A percentile compares a stretch with the other conserved stretches of the same genome.
phyloP scores from a whole-genome alignment of 192 early-diverging fungal genomes.

The Umbelopsis vinacea region DNA sequence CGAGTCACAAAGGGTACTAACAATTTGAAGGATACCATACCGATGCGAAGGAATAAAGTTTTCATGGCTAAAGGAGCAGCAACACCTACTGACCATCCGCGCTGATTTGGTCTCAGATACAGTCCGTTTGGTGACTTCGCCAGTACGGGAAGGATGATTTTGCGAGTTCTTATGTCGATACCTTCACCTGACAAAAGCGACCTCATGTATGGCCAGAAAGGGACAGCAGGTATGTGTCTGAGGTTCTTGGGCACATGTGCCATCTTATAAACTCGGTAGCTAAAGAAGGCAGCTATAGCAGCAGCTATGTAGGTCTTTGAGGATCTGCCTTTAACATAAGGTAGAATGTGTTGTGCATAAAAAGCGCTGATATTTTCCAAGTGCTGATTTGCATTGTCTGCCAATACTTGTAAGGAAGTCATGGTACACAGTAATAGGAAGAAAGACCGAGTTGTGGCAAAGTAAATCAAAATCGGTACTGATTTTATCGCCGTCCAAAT shows the following conservation, averaged over 20 bases:
- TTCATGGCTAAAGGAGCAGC: background rate
- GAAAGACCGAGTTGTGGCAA: too few species aligned
- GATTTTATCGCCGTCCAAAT: too few species aligned
- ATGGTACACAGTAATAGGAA: too few species aligned
- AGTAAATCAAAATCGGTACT: too few species aligned
- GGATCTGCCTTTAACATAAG: background rate
- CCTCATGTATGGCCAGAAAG: background rate
- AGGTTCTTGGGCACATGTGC: background rate
- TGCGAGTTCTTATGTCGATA: background rate
- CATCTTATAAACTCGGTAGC: background rate
- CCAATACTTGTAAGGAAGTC: too few species aligned
- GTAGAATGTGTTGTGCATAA: background rate
- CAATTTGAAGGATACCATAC: background rate
- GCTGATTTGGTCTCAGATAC: background rate
- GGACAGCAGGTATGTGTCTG: background rate
- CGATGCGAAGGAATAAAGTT: background rate
- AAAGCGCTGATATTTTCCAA: background rate
- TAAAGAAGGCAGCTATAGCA: background rate
- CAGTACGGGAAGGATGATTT: background rate
- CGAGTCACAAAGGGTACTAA: too few species aligned
- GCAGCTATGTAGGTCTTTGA: background rate
- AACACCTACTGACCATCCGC: constrained; percentile 1
- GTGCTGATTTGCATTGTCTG: background rate
- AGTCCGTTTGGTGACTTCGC: background rate
- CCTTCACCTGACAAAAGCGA: background rate